Percentiles rank a stretch among this genome's conserved stretches.
These are phyloP conservation scores for Venturia carpophila DNA, from an alignment of 2,329 filamentous ascomycete genomes.

Conservation along the genomic window DNA sequence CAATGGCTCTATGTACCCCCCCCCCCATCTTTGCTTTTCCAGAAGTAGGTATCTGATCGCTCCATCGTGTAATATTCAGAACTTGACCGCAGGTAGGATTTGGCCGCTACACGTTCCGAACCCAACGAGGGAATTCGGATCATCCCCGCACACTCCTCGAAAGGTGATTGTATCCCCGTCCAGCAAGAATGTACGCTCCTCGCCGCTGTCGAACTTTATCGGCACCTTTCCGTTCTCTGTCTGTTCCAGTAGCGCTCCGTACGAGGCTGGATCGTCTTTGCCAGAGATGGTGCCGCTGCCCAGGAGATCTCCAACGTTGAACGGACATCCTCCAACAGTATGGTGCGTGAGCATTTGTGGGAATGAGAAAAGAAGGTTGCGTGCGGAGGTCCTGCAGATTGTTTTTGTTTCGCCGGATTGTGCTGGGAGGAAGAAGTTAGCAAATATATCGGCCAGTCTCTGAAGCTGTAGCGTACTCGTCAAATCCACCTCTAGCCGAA, in stretches of 20 bases:
- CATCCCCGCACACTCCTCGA: slow-evolving; percentile 52
- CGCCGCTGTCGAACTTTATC: slow-evolving; percentile 55
- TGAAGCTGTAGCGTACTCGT: slow-evolving; percentile 31
- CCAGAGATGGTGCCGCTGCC: slow-evolving; percentile 76
- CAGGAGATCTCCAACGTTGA: slow-evolving; percentile 66
- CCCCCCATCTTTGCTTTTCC: not conserved
- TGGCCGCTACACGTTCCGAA: slow-evolving; percentile 66
- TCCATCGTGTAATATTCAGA: not conserved
- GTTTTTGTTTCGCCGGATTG: slow-evolving; percentile 42
- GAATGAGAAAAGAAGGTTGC: slow-evolving; percentile 47
- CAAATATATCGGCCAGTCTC: not conserved
- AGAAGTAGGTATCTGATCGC: not conserved
- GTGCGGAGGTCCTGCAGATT: slow-evolving; percentile 37
- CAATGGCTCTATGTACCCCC: no score
- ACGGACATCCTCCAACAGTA: slow-evolving; percentile 51
- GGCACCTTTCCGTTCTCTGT: slow-evolving; percentile 59
- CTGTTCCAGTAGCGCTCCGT: slow-evolving; percentile 66
- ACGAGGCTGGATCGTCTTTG: slow-evolving; percentile 50
- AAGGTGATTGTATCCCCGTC: slow-evolving; percentile 56
- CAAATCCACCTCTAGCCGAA: slow-evolving; percentile 58
- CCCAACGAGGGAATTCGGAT: slow-evolving; percentile 60
- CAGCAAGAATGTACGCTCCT: slow-evolving; percentile 62
- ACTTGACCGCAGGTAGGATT: slow-evolving; percentile 43
- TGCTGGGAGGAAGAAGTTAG: slow-evolving; percentile 27
- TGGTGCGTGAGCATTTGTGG: slow-evolving; percentile 37